A percentile compares a stretch with the other conserved stretches of the same genome.
These are phyloP conservation scores for Quercus variabilis DNA, from an alignment of 306 rosid species.

Conservation along the genomic window DNA sequence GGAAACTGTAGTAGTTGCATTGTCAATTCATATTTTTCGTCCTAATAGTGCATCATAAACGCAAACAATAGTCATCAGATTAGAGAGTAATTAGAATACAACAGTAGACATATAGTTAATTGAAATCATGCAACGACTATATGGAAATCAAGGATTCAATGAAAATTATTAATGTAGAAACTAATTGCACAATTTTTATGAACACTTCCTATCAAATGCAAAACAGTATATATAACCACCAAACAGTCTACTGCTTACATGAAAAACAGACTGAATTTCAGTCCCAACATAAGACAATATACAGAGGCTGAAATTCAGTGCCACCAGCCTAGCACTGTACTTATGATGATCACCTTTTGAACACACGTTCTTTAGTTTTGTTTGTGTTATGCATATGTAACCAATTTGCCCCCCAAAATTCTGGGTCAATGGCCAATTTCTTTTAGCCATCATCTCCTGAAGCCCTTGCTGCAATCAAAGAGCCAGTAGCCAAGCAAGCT, in stretches of 20 bases:
- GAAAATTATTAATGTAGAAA: background rate
- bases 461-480: too few relatives aligned
- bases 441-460: too few relatives aligned
- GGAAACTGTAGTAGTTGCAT: constrained; percentile 62
- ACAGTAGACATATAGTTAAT: background rate
- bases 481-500: background rate
- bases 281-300: background rate
- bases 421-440: background rate
- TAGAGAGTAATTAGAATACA: background rate
- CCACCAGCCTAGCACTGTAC: too few relatives aligned
- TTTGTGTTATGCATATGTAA: background rate
- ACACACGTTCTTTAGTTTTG: too few relatives aligned
- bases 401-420: background rate
- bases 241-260: too few relatives aligned
- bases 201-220: background rate
- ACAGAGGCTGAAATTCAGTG: too few relatives aligned
- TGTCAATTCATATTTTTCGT: constrained; percentile 78
- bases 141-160: background rate
- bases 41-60: constrained; percentile 23
- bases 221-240: too few relatives aligned
- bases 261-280: too few relatives aligned
- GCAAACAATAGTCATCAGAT: background rate
- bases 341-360: too few relatives aligned
- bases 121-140: background rate
- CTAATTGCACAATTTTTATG: background rate